Conservation (phyloP, 306 rosid species). For the Vachellia pachyceras region DNA sequence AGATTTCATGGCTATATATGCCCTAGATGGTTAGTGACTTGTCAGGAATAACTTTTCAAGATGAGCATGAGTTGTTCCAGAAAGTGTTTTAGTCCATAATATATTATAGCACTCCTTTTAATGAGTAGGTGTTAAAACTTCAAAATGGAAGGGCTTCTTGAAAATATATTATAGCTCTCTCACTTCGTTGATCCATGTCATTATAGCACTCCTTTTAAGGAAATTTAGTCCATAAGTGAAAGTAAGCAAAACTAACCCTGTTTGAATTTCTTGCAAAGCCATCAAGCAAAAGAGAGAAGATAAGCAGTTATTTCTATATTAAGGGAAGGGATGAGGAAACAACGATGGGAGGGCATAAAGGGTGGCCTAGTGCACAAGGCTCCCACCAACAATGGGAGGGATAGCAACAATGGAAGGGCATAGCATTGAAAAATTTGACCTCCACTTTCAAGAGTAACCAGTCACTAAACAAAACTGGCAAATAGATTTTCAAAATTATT, state of each 20-base stretch:
- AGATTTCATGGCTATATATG: not conserved
- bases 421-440: conserved; percentile 11
- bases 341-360: not conserved
- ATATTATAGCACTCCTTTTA: too few species aligned
- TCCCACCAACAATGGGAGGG: not conserved
- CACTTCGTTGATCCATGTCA: too few species aligned
- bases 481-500: conserved; percentile 17
- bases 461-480: not conserved
- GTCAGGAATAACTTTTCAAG: not conserved
- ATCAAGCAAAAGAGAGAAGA: too few species aligned
- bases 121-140: not conserved
- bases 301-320: not conserved
- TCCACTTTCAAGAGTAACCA: not conserved
- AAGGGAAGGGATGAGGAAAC: not conserved
- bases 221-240: not conserved
- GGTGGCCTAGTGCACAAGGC: too few species aligned
- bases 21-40: not conserved
- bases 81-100: not conserved
- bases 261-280: not conserved
- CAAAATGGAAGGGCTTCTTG: not conserved
- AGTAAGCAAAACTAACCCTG: not conserved
- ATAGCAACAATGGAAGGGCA: not conserved
- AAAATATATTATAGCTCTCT: not conserved
- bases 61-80: not conserved
- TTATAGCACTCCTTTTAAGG: not conserved